A percentile compares a stretch with the other conserved stretches of the same genome.
These are phyloP conservation scores for Thielaviopsis euricoi DNA, from an alignment of 2,329 filamentous ascomycete genomes.

Conservation along the genomic window DNA sequence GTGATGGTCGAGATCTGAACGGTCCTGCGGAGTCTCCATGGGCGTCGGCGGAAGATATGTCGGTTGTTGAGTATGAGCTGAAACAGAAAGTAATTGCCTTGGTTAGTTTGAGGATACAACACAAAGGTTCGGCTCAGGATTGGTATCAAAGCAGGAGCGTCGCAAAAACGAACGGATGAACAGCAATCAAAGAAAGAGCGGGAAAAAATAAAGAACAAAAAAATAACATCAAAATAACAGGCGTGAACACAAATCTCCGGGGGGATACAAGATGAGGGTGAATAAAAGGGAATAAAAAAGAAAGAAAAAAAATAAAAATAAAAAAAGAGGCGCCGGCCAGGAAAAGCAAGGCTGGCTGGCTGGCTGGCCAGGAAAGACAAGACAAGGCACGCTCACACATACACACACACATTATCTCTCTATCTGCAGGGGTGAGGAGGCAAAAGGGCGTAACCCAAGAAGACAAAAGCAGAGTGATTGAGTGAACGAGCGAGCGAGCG, in stretches of 20 bases:
- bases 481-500: no score
- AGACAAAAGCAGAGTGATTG: neutral
- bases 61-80: conserved; percentile 21
- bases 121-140: neutral
- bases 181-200: neutral
- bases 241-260: neutral
- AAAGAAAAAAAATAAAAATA: no score
- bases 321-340: neutral
- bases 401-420: neutral
- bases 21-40: conserved; percentile 38
- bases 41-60: conserved; percentile 53
- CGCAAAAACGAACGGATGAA: neutral
- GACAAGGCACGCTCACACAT: neutral
- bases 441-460: neutral
- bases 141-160: neutral
- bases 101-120: neutral
- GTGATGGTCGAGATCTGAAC: conserved; percentile 2
- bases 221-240: neutral
- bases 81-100: neutral
- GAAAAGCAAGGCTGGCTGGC: neutral
- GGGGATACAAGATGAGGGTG: no score
- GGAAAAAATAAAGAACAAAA: no score
- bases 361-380: neutral
- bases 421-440: conserved; percentile 2
- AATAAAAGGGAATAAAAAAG: neutral